phyloP scores from a whole-genome alignment of 352 stramenopile species.

The Phytophthora hybrid region DNA sequence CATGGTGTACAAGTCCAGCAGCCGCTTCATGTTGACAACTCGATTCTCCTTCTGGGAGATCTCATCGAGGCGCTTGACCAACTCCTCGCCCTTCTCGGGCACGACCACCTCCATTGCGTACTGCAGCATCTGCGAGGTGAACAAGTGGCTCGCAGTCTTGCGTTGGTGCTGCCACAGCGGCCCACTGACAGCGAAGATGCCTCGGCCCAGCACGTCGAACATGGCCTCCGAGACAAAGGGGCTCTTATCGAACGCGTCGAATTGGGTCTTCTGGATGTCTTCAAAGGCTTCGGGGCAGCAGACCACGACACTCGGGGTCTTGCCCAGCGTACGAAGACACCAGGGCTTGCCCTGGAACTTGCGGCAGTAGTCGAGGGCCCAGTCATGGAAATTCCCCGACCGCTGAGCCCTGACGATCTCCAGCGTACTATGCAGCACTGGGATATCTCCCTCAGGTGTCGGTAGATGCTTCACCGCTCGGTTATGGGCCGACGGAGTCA shows the following conservation, averaged over 20 bases:
- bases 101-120: conserved; percentile 68
- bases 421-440: conserved; percentile 60
- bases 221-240: conserved; percentile 45
- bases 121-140: conserved; percentile 70
- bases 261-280: conserved; percentile 72
- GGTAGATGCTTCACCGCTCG: conserved; percentile 48
- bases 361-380: conserved; percentile 57
- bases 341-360: conserved; percentile 54
- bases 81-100: conserved; percentile 43
- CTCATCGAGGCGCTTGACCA: conserved; percentile 46
- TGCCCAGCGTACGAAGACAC: conserved; percentile 47
- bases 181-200: conserved; percentile 82
- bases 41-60: conserved; percentile 9
- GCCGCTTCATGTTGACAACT: conserved; percentile 53
- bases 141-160: conserved; percentile 92
- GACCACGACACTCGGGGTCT: conserved; percentile 52
- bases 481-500: conserved; percentile 34
- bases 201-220: conserved; percentile 77
- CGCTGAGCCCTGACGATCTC: conserved; percentile 55
- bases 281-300: conserved; percentile 57
- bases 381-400: conserved; percentile 28
- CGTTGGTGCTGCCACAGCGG: conserved; percentile 77
- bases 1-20: conserved; percentile 69
- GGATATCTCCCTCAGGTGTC: conserved; percentile 42
- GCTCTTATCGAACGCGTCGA: conserved; percentile 84